phyloP scores from a whole-genome alignment of 2,329 filamentous ascomycete genomes.

The Hortaea werneckii region DNA sequence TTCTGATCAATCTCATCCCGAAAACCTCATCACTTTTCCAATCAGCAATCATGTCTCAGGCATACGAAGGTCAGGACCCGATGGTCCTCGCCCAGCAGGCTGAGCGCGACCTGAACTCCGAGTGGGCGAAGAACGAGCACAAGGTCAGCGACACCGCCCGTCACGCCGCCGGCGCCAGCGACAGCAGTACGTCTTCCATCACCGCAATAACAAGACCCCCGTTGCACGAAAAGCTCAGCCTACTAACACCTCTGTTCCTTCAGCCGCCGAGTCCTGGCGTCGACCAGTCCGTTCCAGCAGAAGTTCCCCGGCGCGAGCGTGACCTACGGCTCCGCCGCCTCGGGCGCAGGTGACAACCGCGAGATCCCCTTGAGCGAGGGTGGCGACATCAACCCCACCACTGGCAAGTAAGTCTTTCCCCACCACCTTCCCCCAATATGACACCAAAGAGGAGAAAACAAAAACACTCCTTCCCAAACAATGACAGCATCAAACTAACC shows the following conservation, averaged over 20 bases:
- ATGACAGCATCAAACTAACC: constrained; percentile 1
- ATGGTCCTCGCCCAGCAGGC: constrained; percentile 37
- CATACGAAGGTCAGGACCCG: constrained; percentile 32
- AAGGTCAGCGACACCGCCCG: constrained; percentile 10
- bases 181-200: constrained; percentile 19
- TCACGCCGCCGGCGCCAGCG: constrained; percentile 16
- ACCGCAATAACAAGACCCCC: not conserved
- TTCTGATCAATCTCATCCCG: too few relatives aligned
- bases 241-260: not conserved
- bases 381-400: constrained; percentile 31
- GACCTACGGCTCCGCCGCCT: constrained; percentile 33
- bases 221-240: too few relatives aligned
- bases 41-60: constrained; percentile 31
- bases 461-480: not conserved
- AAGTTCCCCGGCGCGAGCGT: constrained; percentile 38
- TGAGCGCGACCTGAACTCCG: constrained; percentile 39
- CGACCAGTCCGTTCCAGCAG: constrained; percentile 28
- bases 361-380: constrained; percentile 39
- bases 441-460: not conserved
- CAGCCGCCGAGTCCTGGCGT: constrained; percentile 40
- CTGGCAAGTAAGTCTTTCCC: constrained; percentile 26
- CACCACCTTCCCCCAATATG: not conserved
- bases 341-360: constrained; percentile 37
- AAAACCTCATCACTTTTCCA: too few relatives aligned
- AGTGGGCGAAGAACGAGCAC: constrained; percentile 30